Evolutionary conservation across 805 yeast genomes (phyloP).

Genomic region (Lipomyces sp.): DNA sequence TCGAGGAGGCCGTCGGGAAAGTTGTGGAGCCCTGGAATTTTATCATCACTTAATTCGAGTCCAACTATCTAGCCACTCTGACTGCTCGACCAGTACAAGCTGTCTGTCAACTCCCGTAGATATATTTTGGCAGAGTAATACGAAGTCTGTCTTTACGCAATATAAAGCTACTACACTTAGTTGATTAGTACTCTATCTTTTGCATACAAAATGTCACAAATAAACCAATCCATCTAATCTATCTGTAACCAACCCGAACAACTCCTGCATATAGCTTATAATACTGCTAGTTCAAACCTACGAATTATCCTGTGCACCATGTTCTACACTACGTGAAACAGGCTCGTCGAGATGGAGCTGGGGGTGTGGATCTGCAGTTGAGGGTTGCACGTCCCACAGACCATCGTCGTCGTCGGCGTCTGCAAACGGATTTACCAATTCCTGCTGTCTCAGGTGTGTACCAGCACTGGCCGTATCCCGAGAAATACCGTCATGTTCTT

Average conservation of each 20-base stretch:
- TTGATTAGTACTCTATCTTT: too few species aligned
- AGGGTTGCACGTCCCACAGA: constrained; percentile 10
- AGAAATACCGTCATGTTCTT: not conserved
- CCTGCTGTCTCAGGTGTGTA: constrained; percentile 7
- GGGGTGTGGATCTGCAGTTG: not conserved
- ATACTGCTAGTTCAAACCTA: not conserved
- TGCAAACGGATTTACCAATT: constrained; percentile 16
- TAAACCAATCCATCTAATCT: too few species aligned
- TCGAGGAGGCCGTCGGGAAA: not conserved
- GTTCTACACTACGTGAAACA: not conserved
- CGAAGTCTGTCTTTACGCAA: too few species aligned
- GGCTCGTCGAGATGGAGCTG: not conserved
- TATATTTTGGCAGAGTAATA: too few species aligned
- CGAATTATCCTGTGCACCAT: not conserved
- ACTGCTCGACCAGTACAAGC: too few species aligned
- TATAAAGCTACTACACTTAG: too few species aligned
- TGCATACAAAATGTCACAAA: too few species aligned
- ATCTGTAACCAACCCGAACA: not conserved
- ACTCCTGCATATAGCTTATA: too few species aligned
- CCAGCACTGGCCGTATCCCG: not conserved
- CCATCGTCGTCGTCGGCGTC: constrained; percentile 20
- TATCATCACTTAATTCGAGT: not conserved
- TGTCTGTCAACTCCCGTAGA: too few species aligned
- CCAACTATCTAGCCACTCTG: not conserved
- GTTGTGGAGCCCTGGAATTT: not conserved